Percentiles rank a stretch among this genome's conserved stretches.
Evolutionary conservation across 805 yeast genomes (phyloP).

Genomic region (Yarrowia porcina): DNA sequence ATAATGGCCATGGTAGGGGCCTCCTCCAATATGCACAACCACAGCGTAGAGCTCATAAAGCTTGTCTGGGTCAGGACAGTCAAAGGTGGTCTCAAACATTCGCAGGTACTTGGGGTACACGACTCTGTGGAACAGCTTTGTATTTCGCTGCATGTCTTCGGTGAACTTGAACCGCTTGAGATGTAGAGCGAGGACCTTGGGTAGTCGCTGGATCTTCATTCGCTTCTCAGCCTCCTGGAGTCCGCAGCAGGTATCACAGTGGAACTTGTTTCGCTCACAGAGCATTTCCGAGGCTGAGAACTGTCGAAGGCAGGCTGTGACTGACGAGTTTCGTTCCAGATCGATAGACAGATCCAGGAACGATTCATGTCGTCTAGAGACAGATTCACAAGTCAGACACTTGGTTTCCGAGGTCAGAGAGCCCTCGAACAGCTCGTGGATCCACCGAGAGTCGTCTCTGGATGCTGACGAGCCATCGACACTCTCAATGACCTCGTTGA

Average conservation of each 20-base stretch:
- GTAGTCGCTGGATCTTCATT: slow-evolving; percentile 73
- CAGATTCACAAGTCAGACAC: slow-evolving; percentile 83
- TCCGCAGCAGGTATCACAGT: slow-evolving; percentile 86
- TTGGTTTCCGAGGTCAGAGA: slow-evolving; percentile 79
- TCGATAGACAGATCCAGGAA: slow-evolving; percentile 87
- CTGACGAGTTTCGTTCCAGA: slow-evolving; percentile 67
- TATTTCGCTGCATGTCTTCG: slow-evolving; percentile 74
- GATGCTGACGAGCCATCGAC: slow-evolving; percentile 36
- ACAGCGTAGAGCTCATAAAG: slow-evolving; percentile 80
- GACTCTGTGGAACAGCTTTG: slow-evolving; percentile 81
- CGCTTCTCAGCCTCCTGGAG: slow-evolving; percentile 92
- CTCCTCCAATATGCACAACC: slow-evolving; percentile 94
- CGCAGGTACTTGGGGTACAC: slow-evolving; percentile 72
- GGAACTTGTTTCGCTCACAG: slow-evolving; percentile 83
- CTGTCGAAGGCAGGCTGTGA: slow-evolving; percentile 73
- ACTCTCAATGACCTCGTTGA: slow-evolving; percentile 64
- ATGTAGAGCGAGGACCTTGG: slow-evolving; percentile 77
- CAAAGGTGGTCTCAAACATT: slow-evolving; percentile 61
- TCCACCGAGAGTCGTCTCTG: slow-evolving; percentile 39
- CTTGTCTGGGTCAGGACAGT: slow-evolving; percentile 49
- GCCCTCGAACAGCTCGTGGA: slow-evolving; percentile 80
- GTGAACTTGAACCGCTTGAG: slow-evolving; percentile 89
- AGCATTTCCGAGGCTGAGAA: slow-evolving; percentile 84
- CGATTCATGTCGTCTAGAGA: slow-evolving; percentile 76
- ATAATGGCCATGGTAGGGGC: slow-evolving; percentile 97